Evolutionary conservation across 345 rosid species (phyloP), one percentile per base, ranked within the genome.

Genomic region (Syzygium grande): DNA sequence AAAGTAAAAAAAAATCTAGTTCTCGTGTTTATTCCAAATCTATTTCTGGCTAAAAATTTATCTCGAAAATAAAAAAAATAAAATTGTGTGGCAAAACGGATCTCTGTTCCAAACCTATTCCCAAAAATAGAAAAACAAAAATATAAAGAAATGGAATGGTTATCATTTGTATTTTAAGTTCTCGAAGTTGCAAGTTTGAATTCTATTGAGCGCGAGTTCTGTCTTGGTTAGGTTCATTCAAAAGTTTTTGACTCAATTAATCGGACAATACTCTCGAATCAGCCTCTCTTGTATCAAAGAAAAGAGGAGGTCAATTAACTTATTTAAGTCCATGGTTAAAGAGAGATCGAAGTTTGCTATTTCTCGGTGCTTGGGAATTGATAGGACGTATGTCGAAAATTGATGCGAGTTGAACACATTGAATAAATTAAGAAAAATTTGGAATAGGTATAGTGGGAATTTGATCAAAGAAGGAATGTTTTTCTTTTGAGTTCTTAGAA

Each of bases 141-240:
- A 43, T 43, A 43, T 43, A 43, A 43, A 43, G 4, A 43, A 43
- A 43, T 1, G 7, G 46, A 43, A 43, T 43, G 46, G 46, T 6
- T 43, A 43, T 43, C 5, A 43, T 43, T 43, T 5, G 46, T 1
- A 6, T 7, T 7, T 7, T n/a, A n/a, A 61, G 14, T 61, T n/a
- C 19, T n/a, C 2, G 13, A 61, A 0, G 1, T 6, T 38, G 8
- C 14, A 9, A 61, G 19, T n/a, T n/a, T 4, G 0, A n/a, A 61
- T n/a, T 3, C 9, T 14, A n/a, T 0, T 2, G 1, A 3, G 1
- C 38, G 2, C 6, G 73, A n/a, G 38, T 16, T 61, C 15, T 2
- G 4, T 61, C 19, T 0, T n/a, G 2, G 14, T n/a, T 61, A 6
- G 10, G 19, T n/a, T 61, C 10, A 14, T 61, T 13, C 46, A 43